These are phyloP conservation scores for Crotalaria pallida DNA, from an alignment of 306 rosid species.

Conservation along the genomic window DNA sequence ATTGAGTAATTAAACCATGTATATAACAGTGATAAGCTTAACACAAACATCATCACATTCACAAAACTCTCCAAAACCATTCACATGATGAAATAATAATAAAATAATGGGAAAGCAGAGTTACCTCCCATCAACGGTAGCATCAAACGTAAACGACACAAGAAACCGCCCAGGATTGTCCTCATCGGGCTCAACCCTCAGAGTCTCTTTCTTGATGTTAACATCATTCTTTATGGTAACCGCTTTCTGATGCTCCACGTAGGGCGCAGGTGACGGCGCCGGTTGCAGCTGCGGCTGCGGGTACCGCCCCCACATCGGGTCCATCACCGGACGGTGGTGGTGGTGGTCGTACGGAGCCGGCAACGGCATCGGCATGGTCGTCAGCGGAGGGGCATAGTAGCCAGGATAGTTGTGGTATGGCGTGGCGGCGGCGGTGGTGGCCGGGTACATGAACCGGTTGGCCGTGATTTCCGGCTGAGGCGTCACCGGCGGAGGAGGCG, in stretches of 20 bases:
- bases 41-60: neutral
- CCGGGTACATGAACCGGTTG: slow-evolving; percentile 50
- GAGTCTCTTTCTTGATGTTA: slow-evolving; percentile 84
- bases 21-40: neutral
- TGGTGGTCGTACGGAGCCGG: slow-evolving; percentile 82
- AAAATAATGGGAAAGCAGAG: neutral
- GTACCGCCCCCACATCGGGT: slow-evolving; percentile 66
- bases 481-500: slow-evolving; percentile 47
- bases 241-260: slow-evolving; percentile 89
- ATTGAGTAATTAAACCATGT: neutral
- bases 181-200: slow-evolving; percentile 68
- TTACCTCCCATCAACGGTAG: slow-evolving; percentile 87
- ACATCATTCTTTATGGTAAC: slow-evolving; percentile 86
- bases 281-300: slow-evolving; percentile 3
- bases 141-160: slow-evolving; percentile 74
- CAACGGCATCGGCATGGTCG: slow-evolving; percentile 42
- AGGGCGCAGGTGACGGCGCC: slow-evolving; percentile 33
- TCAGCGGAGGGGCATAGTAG: slow-evolving; percentile 57
- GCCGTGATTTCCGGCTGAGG: slow-evolving; percentile 63
- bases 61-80: slow-evolving; percentile 6
- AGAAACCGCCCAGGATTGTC: slow-evolving; percentile 64
- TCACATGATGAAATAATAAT: slow-evolving; percentile 11
- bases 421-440: slow-evolving; percentile 36
- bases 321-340: slow-evolving; percentile 57
- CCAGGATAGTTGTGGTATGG: slow-evolving; percentile 66